A percentile compares a stretch with the other conserved stretches of the same genome.
Evolutionary conservation across 2,329 filamentous ascomycete species (phyloP).

Genomic region (Lojkania enalia): DNA sequence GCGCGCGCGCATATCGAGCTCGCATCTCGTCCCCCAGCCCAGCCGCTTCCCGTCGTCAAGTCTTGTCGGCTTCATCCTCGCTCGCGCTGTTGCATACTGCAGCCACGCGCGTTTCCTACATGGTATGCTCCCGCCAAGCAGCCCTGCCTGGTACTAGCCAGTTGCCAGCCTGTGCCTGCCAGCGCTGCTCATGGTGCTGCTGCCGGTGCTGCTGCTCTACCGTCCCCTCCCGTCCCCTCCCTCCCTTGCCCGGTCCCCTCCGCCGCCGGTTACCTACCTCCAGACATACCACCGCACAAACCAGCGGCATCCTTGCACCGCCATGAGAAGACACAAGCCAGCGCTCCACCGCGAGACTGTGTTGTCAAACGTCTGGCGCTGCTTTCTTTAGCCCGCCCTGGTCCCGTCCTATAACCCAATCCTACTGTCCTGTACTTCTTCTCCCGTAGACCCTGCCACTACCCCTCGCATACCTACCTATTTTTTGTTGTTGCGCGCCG

Average conservation of each 20-base stretch:
- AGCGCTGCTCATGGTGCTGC: constrained; percentile 18
- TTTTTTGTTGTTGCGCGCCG: constrained; percentile 24
- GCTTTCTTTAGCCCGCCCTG: constrained; percentile 33
- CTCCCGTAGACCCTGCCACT: constrained; percentile 44
- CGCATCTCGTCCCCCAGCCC: constrained; percentile 23
- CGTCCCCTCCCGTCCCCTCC: constrained; percentile 14
- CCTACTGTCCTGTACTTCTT: constrained; percentile 35
- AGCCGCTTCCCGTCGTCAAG: constrained; percentile 23
- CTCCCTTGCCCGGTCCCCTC: constrained; percentile 3
- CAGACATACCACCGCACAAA: constrained; percentile 11
- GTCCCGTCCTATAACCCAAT: constrained; percentile 41
- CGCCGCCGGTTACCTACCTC: constrained; percentile 30
- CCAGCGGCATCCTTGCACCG: constrained; percentile 40
- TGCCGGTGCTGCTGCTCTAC: constrained; percentile 1
- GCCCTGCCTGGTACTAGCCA: constrained; percentile 28
- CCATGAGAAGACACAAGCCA: constrained; percentile 31
- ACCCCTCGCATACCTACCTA: constrained; percentile 42
- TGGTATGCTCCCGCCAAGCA: constrained; percentile 48
- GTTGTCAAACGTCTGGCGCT: constrained; percentile 31
- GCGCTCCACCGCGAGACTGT: constrained; percentile 35
- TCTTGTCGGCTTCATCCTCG: constrained; percentile 39
- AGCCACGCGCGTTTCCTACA: constrained; percentile 44
- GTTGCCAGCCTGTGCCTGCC: constrained; percentile 17
- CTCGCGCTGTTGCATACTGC: constrained; percentile 42
- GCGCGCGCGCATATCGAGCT: constrained; percentile 4